Evolutionary conservation across 805 yeast species (phyloP).

Genomic region (Suhomyces prunicola): DNA sequence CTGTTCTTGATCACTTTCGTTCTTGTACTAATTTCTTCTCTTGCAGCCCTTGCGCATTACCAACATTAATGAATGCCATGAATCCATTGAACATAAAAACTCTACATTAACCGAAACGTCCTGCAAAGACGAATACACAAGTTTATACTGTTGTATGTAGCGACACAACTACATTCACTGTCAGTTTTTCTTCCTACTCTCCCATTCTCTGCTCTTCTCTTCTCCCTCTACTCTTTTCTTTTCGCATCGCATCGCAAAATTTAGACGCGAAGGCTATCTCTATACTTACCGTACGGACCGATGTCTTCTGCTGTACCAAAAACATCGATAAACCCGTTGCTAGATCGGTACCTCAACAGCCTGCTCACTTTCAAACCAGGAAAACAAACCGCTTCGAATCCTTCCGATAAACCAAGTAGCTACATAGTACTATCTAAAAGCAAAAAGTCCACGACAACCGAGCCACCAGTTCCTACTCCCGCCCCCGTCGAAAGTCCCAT

Average conservation of each 20-base stretch:
- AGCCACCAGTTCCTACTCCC: constrained; percentile 1
- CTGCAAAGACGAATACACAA: background rate
- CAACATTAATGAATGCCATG: background rate
- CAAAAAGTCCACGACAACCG: background rate
- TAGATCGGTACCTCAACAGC: constrained; percentile 57
- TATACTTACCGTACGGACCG: background rate
- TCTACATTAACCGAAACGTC: background rate
- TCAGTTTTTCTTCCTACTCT: background rate
- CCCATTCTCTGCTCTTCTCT: background rate
- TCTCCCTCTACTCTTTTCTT: background rate
- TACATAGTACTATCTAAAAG: constrained; percentile 41
- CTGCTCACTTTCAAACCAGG: constrained; percentile 67
- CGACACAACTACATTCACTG: background rate
- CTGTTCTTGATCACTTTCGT: background rate
- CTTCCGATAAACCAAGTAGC: constrained; percentile 42
- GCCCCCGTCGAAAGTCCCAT: constrained; percentile 10
- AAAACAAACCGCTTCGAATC: constrained; percentile 47
- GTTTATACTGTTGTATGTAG: too few relatives aligned
- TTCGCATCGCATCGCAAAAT: constrained; percentile 4
- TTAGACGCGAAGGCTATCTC: background rate
- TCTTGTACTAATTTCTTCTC: background rate
- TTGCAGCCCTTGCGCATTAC: background rate
- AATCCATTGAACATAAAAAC: background rate
- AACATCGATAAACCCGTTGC: constrained; percentile 44
- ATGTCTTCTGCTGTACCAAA: background rate